These are phyloP conservation scores for Clausena lansium DNA, from an alignment of 345 rosid genomes.

Conservation along the genomic window DNA sequence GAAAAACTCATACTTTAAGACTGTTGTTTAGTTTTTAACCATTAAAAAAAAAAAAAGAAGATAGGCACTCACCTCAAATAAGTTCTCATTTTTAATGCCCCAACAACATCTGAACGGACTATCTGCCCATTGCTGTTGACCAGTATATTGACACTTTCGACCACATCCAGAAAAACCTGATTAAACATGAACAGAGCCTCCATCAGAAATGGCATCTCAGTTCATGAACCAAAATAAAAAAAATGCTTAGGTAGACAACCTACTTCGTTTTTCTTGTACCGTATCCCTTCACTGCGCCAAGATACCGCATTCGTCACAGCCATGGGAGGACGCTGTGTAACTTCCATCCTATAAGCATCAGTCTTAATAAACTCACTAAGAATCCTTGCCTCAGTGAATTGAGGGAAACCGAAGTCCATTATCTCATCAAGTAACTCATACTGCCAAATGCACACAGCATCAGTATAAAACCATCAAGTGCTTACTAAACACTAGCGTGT, in stretches of 20 bases:
- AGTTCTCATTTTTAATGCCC: slow-evolving; percentile 60
- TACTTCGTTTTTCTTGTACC: slow-evolving; percentile 72
- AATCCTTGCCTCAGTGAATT: slow-evolving; percentile 74
- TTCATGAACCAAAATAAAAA: not conserved
- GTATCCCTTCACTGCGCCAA: slow-evolving; percentile 85
- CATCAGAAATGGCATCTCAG: slow-evolving; percentile 7
- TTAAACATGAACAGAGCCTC: slow-evolving; percentile 14
- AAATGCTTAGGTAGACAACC: slow-evolving; percentile 14
- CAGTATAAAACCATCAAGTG: not conserved
- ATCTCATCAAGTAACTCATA: slow-evolving; percentile 87
- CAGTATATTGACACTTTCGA: slow-evolving; percentile 56
- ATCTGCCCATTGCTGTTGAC: slow-evolving; percentile 64
- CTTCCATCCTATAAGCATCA: slow-evolving; percentile 85
- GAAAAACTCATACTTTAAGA: not conserved
- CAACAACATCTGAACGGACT: slow-evolving; percentile 52
- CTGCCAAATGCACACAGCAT: slow-evolving; percentile 35
- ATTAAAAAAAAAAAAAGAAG: not conserved
- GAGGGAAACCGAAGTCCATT: slow-evolving; percentile 89
- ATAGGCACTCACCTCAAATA: slow-evolving; percentile 41
- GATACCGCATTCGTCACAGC: slow-evolving; percentile 89
- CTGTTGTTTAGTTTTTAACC: not conserved
- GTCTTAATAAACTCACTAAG: slow-evolving; percentile 85
- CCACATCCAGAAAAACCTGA: slow-evolving; percentile 59
- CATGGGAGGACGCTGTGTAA: slow-evolving; percentile 81
- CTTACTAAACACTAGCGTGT: not conserved